phyloP scores from a whole-genome alignment of 331 rosid genomes.

The Acacia concinna region DNA sequence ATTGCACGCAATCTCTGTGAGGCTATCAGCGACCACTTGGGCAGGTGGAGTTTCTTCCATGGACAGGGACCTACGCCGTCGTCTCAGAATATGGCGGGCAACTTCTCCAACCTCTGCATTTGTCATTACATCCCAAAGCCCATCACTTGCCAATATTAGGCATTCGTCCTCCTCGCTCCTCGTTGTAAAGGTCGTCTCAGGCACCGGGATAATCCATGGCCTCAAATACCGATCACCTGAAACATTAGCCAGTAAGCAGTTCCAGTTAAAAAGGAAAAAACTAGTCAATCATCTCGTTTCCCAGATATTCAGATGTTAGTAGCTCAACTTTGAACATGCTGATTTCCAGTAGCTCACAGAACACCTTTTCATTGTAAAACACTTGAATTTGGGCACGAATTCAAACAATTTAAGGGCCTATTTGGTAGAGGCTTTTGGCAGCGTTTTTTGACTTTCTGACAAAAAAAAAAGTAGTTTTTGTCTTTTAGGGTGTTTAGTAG shows the following conservation, averaged over 20 bases:
- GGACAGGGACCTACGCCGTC: conserved; percentile 40
- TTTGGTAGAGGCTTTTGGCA: too few relatives aligned
- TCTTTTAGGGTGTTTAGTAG: too few relatives aligned
- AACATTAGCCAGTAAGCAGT: conserved; percentile 31
- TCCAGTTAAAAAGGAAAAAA: conserved; percentile 1
- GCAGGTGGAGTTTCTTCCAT: conserved; percentile 58
- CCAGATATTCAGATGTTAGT: conserved; percentile 7
- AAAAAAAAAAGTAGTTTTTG: too few relatives aligned
- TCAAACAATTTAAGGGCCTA: neutral
- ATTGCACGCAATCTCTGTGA: conserved; percentile 72
- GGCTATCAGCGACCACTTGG: conserved; percentile 76
- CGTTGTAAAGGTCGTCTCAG: conserved; percentile 66
- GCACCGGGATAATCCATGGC: conserved; percentile 92
- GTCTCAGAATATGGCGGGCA: conserved; percentile 65
- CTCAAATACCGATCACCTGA: conserved; percentile 81
- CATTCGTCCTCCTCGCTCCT: conserved; percentile 84
- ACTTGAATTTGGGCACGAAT: neutral
- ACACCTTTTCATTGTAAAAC: neutral
- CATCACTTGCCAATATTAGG: conserved; percentile 80
- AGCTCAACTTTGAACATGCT: neutral
- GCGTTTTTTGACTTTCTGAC: too few relatives aligned
- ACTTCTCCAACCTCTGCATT: conserved; percentile 89
- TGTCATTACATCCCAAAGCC: conserved; percentile 92
- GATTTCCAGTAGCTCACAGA: neutral
- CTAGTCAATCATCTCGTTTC: neutral